These are phyloP conservation scores for Ilyonectria sp. DNA, from an alignment of 2,329 filamentous ascomycete genomes.

Conservation along the genomic window DNA sequence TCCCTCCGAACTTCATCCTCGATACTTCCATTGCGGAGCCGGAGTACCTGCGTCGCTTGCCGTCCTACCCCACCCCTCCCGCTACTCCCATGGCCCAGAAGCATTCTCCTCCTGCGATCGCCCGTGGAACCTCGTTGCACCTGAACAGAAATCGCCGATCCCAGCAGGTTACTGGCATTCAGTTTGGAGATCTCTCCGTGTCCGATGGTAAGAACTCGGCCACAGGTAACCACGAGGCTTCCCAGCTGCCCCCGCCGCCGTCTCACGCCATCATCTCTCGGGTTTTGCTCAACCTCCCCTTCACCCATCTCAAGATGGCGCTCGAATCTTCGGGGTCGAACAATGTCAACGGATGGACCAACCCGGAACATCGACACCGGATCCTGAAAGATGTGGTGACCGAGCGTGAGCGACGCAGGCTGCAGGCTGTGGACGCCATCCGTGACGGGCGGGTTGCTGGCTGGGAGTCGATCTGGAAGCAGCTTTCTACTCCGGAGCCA, in stretches of 20 bases:
- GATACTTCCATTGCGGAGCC: conserved; percentile 61
- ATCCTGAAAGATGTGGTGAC: conserved; percentile 66
- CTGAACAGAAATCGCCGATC: conserved; percentile 60
- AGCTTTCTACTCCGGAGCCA: conserved; percentile 57
- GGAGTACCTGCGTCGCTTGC: conserved; percentile 59
- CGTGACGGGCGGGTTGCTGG: conserved; percentile 54
- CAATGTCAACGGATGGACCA: conserved; percentile 65
- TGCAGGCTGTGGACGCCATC: conserved; percentile 62
- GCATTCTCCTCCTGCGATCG: conserved; percentile 48
- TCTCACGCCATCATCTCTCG: conserved; percentile 72
- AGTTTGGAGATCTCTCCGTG: conserved; percentile 77
- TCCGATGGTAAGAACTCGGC: conserved; percentile 45
- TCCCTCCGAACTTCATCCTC: conserved; percentile 73
- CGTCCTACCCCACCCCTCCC: conserved; percentile 37
- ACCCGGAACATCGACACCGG: conserved; percentile 62
- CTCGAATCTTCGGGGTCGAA: conserved; percentile 73
- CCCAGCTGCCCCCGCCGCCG: conserved; percentile 47
- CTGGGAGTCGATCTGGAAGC: conserved; percentile 53
- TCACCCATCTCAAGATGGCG: conserved; percentile 74
- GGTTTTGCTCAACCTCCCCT: conserved; percentile 79
- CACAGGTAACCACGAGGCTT: conserved; percentile 51
- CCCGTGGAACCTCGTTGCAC: conserved; percentile 56
- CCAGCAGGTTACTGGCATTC: conserved; percentile 73
- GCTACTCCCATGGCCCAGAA: conserved; percentile 29
- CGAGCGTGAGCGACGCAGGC: conserved; percentile 71